phyloP scores from a whole-genome alignment of 2,329 filamentous ascomycete genomes.

The Fusarium verrucosum region DNA sequence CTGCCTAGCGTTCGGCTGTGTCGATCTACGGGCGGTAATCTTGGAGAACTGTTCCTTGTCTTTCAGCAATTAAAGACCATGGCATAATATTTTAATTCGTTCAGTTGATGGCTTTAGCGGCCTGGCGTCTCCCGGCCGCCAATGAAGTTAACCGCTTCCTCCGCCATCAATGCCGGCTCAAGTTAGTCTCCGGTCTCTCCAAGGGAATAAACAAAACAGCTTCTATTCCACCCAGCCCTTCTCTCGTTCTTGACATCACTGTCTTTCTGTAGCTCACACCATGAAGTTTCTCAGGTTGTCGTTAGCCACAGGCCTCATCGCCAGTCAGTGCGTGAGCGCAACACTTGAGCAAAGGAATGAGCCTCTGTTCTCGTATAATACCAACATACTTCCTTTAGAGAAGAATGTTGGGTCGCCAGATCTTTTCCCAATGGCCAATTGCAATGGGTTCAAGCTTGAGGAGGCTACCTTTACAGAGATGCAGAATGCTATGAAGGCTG shows the following conservation, averaged over 20 bases:
- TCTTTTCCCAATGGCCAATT: slow-evolving; percentile 70
- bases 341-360: slow-evolving; percentile 18
- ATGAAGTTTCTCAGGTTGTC: slow-evolving; percentile 40
- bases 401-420: slow-evolving; percentile 50
- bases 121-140: not conserved
- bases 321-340: slow-evolving; percentile 21
- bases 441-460: slow-evolving; percentile 68
- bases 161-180: not conserved
- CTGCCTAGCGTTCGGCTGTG: not conserved
- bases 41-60: not conserved
- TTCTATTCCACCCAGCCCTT: slow-evolving; percentile 4
- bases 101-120: slow-evolving; percentile 2
- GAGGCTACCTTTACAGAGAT: slow-evolving; percentile 76
- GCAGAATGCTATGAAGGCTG: slow-evolving; percentile 64
- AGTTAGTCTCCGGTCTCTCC: not conserved
- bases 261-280: not conserved
- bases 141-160: not conserved
- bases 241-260: not conserved
- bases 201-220: slow-evolving; percentile 21
- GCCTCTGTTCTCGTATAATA: slow-evolving; percentile 36
- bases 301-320: slow-evolving; percentile 38
- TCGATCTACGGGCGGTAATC: not conserved
- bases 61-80: not conserved
- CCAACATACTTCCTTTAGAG: slow-evolving; percentile 49
- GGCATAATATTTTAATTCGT: not conserved